Evolutionary conservation across 208 protist genomes (phyloP), one percentile per base, ranked within the genome.

Genomic region (Lotmaria passim): DNA sequence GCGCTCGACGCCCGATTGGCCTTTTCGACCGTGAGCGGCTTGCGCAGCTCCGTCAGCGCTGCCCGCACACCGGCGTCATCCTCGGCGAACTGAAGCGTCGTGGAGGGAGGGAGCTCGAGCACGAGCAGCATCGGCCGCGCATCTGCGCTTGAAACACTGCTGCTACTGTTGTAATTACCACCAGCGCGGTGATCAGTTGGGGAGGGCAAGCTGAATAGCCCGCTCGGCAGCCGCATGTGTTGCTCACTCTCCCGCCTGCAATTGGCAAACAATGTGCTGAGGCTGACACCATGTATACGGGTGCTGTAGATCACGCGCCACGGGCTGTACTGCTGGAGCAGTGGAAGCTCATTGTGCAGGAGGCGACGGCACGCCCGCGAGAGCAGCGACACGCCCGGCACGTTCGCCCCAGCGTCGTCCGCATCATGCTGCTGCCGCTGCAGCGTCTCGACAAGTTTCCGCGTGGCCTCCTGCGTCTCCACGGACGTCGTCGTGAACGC

Each of bases 231-330:
- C 30, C 46, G 34, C 34, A 14, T 10, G 17, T 71, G 63, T 24
- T 50, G 62, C 46, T 79, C 82, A 11, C 44, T 50, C 62, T 83
- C 86, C 3, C 78, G 82, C 46, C 68, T 39, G 69, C 89, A 90
- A 71, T 75, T 85, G 2, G 56, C 61, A 34, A 89, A 50, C 47
- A 94, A 73, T 0, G 71, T 86, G 33, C 67, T 50, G 15, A 86
- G 81, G 55, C 85, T 91, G 4, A 79, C 46, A 14, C 89, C 89
- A 59, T 94, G 89, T 33, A 85, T 66, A 15, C 78, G 75, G 15
- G 86, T 89, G 68, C 82, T 89, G 77, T 94, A 94, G 24, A 94
- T 83, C 19, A 92, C 67, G 33, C 82, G 69, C 86, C 89, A 94
- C 23, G 79, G 65, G 28, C 43, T 34, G 69, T 86, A 91, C 75